phyloP scores from a whole-genome alignment of 1,284 basidiomycete genomes.

The Moesziomyces aphidis region DNA sequence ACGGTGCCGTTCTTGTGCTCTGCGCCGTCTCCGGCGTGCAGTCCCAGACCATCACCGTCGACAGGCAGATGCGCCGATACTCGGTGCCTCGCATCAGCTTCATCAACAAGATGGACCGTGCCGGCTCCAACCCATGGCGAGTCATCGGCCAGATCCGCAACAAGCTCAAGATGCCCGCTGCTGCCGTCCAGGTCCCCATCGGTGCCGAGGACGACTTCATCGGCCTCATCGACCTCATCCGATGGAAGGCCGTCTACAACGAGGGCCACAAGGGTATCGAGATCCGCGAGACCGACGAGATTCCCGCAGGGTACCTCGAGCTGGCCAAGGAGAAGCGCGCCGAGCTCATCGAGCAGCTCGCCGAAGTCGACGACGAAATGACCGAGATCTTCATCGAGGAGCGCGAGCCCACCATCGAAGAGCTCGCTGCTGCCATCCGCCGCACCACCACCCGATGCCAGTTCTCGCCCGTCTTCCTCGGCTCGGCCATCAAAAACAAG shows the following conservation, averaged over 20 bases:
- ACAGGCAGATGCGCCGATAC: constrained; percentile 97
- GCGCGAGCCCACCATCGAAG: constrained; percentile 69
- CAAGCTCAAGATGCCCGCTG: constrained; percentile 91
- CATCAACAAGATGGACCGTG: constrained; percentile 99
- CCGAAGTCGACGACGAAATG: constrained; percentile 94
- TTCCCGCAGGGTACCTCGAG: constrained; percentile 77
- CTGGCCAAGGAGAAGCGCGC: constrained; percentile 68
- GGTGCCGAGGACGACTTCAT: constrained; percentile 88
- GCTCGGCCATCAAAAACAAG: constrained; percentile 98
- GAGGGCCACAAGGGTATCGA: constrained; percentile 90
- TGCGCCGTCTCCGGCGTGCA: constrained; percentile 98
- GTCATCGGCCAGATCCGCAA: constrained; percentile 91
- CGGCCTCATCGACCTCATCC: constrained; percentile 92
- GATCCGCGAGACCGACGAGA: constrained; percentile 87
- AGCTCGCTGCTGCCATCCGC: constrained; percentile 86
- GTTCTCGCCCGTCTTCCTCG: constrained; percentile 96
- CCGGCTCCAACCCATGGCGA: constrained; percentile 96
- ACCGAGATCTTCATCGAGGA: constrained; percentile 90
- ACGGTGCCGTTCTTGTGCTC: constrained; percentile 94
- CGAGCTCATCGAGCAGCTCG: constrained; percentile 93
- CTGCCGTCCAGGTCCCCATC: constrained; percentile 96
- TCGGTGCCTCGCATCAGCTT: constrained; percentile 94
- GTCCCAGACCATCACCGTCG: constrained; percentile 98
- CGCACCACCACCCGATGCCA: constrained; percentile 87
- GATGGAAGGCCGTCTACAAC: constrained; percentile 95